These are phyloP conservation scores for Lepidium didymum DNA, from an alignment of 345 rosid genomes.

Conservation along the genomic window DNA sequence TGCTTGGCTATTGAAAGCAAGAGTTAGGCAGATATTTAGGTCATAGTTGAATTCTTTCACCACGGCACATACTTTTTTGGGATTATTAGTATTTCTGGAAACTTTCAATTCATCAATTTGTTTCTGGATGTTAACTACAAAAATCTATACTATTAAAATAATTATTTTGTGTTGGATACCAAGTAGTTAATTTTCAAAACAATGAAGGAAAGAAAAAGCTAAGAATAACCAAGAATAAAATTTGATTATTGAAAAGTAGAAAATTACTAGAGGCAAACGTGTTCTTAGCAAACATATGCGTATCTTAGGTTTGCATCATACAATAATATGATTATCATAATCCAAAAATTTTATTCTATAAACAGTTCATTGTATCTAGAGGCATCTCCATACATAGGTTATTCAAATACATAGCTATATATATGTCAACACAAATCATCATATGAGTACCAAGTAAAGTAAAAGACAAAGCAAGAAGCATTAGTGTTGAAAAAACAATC, in stretches of 20 bases:
- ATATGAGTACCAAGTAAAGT: not conserved
- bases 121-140: not conserved
- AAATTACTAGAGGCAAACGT: not conserved
- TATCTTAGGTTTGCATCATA: slow-evolving; percentile 17
- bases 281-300: slow-evolving; percentile 8
- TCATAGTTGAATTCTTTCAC: not conserved
- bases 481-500: not conserved
- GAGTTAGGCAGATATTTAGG: slow-evolving; percentile 21
- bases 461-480: not conserved
- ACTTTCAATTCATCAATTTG: not conserved
- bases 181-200: not conserved
- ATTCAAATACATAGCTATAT: not conserved
- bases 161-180: not conserved
- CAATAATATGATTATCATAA: slow-evolving; percentile 3
- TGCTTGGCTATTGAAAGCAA: slow-evolving; percentile 7
- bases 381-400: not conserved
- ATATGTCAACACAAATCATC: not conserved
- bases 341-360: slow-evolving; percentile 12
- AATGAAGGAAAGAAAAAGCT: not conserved
- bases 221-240: not conserved
- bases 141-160: too few species aligned
- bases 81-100: slow-evolving; percentile 5
- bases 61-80: slow-evolving; percentile 1
- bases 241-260: not conserved
- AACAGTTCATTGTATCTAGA: slow-evolving; percentile 18